Evolutionary conservation across 306 rosid genomes (phyloP).

Genomic region (Prunus mira): DNA sequence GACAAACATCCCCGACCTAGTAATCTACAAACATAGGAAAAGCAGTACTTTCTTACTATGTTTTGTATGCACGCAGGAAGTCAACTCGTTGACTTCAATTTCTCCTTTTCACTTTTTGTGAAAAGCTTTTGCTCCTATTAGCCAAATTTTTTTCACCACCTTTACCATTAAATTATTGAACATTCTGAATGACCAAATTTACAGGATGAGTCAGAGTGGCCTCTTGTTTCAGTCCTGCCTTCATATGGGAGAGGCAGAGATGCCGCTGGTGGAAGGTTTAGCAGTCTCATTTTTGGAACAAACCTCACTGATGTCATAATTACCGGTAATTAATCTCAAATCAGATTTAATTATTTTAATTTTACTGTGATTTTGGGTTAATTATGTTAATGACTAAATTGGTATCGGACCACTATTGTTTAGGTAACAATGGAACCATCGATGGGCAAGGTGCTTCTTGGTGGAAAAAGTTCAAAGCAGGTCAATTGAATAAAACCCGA

Average conservation of each 20-base stretch:
- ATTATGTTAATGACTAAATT: neutral
- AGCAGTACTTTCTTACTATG: too few relatives aligned
- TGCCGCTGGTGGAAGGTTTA: slow-evolving; percentile 52
- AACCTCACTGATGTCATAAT: slow-evolving; percentile 72
- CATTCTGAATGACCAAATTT: neutral
- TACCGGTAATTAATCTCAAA: neutral
- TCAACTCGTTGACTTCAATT: too few relatives aligned
- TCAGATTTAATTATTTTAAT: too few relatives aligned
- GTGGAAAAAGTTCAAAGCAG: slow-evolving; percentile 53
- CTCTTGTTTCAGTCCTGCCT: slow-evolving; percentile 39
- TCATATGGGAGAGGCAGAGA: slow-evolving; percentile 76
- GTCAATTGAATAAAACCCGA: slow-evolving; percentile 35
- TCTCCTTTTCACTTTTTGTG: too few relatives aligned
- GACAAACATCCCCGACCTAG: too few relatives aligned
- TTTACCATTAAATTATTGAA: neutral
- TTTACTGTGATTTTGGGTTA: neutral
- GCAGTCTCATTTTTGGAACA: slow-evolving; percentile 70
- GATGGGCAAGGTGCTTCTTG: slow-evolving; percentile 77
- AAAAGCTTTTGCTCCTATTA: too few relatives aligned
- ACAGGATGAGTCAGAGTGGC: slow-evolving; percentile 70
- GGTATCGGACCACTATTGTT: too few relatives aligned
- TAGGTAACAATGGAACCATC: slow-evolving; percentile 74
- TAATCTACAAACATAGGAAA: too few relatives aligned
- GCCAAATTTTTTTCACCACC: neutral
- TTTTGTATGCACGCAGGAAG: too few relatives aligned